Evolutionary conservation across 139 green algal species (phyloP).

Genomic region (Pseudopediastrum boryanum): DNA sequence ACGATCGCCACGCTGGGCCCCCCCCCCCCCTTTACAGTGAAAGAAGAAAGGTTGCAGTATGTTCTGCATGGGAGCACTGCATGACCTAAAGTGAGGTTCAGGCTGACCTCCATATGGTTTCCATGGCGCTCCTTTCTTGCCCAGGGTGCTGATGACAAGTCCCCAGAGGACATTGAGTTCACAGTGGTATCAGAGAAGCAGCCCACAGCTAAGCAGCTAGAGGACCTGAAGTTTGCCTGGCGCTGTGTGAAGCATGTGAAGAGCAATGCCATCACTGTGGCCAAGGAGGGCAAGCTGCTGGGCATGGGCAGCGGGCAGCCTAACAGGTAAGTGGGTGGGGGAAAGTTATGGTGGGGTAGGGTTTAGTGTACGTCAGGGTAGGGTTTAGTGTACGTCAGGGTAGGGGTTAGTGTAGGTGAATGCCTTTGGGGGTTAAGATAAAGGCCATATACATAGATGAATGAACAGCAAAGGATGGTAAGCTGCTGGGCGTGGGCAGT

Average conservation of each 20-base stretch:
- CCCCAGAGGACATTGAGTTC: conserved; percentile 85
- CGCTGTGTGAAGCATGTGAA: conserved; percentile 98
- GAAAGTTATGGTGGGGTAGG: too few relatives aligned
- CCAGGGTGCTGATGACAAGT: conserved; percentile 87
- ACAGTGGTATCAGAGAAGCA: conserved; percentile 80
- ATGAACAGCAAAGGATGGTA: conserved; percentile 88
- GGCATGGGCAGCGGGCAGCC: conserved; percentile 99
- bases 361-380: too few relatives aligned
- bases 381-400: too few relatives aligned
- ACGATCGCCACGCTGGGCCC: too few relatives aligned
- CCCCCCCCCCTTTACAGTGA: too few relatives aligned
- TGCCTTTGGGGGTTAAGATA: too few relatives aligned
- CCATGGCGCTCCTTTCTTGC: conserved; percentile 79
- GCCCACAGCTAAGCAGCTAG: conserved; percentile 88
- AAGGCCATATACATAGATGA: conserved; percentile 99
- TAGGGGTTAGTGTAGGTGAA: too few relatives aligned
- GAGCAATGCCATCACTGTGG: conserved; percentile 98
- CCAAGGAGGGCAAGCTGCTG: conserved; percentile 90
- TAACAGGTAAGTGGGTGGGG: too few relatives aligned
- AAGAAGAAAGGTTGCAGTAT: not conserved
- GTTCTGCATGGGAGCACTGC: not conserved
- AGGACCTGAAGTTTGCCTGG: conserved; percentile 98
- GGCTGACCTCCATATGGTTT: conserved; percentile 67
- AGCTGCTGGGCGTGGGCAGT: conserved; percentile 95
- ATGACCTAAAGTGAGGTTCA: too few relatives aligned